Conservation (phyloP, 768 basidiomycete genomes). For the Leccinum olivaceopallidum region DNA sequence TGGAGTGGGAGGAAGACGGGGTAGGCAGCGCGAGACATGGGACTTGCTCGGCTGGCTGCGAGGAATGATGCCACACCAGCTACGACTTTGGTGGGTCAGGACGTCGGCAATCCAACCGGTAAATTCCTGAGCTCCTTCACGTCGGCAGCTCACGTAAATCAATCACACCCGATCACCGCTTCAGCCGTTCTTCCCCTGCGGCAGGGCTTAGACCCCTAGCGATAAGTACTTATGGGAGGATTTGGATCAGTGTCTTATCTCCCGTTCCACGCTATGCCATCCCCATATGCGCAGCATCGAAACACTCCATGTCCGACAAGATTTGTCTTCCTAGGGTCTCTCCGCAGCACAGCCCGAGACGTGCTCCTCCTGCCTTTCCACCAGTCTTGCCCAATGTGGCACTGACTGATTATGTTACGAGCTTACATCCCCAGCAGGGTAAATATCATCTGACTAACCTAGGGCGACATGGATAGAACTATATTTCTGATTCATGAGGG, state of each 20-base stretch:
- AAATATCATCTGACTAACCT: neutral
- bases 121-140: constrained; percentile 7
- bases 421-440: neutral
- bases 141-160: constrained; percentile 2
- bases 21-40: constrained; percentile 54
- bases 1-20: constrained; percentile 67
- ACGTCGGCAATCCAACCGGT: constrained; percentile 17
- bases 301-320: neutral
- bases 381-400: neutral
- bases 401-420: neutral
- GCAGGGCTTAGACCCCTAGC: constrained; percentile 9
- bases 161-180: neutral
- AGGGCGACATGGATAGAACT: neutral
- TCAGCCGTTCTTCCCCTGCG: constrained; percentile 7
- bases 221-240: neutral
- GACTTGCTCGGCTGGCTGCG: neutral
- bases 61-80: neutral
- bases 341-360: neutral
- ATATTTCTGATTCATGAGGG: neutral
- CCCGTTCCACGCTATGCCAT: neutral
- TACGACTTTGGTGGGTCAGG: neutral
- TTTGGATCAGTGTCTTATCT: constrained; percentile 2
- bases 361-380: constrained; percentile 8
- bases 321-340: neutral
- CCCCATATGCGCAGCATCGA: neutral